Percentiles rank a stretch among this genome's conserved stretches.
Evolutionary conservation across 352 stramenopile species (phyloP).

Genomic region (Globisporangium spiculum): DNA sequence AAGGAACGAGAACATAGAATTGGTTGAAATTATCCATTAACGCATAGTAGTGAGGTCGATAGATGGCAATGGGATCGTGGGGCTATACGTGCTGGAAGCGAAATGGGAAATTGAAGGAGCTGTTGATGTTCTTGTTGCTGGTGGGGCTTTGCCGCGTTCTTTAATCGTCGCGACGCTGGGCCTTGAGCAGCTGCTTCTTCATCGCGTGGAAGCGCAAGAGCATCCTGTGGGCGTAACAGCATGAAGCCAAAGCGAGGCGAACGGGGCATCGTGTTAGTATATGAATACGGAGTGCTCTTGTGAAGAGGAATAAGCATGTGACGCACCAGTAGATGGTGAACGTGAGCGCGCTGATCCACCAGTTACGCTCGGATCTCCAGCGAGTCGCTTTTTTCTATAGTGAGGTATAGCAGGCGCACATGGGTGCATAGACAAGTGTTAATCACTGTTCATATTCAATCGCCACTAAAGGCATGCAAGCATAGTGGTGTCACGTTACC

Average conservation of each 20-base stretch:
- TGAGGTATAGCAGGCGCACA: neutral
- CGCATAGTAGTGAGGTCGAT: neutral
- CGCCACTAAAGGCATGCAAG: neutral
- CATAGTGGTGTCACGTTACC: conserved; percentile 21
- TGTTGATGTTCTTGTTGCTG: neutral
- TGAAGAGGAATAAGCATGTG: neutral
- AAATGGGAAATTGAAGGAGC: neutral
- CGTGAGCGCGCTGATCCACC: conserved; percentile 83
- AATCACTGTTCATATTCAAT: neutral
- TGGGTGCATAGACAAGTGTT: neutral
- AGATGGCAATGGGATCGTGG: neutral
- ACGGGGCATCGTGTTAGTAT: neutral
- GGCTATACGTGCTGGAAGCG: neutral
- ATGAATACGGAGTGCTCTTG: neutral
- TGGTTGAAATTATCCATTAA: neutral
- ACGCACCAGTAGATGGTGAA: conserved; percentile 82
- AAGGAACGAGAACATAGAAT: too few relatives aligned
- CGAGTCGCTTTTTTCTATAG: conserved; percentile 67
- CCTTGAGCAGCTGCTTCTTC: conserved; percentile 74
- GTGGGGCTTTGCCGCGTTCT: neutral
- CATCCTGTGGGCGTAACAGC: conserved; percentile 39
- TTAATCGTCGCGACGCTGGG: conserved; percentile 63
- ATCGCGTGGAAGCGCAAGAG: conserved; percentile 75
- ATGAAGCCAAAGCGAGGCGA: neutral
- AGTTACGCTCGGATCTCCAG: conserved; percentile 78